A percentile compares a stretch with the other conserved stretches of the same genome.
phyloP scores from a whole-genome alignment of 2,329 filamentous ascomycete species.

The Fusarium floridanum region DNA sequence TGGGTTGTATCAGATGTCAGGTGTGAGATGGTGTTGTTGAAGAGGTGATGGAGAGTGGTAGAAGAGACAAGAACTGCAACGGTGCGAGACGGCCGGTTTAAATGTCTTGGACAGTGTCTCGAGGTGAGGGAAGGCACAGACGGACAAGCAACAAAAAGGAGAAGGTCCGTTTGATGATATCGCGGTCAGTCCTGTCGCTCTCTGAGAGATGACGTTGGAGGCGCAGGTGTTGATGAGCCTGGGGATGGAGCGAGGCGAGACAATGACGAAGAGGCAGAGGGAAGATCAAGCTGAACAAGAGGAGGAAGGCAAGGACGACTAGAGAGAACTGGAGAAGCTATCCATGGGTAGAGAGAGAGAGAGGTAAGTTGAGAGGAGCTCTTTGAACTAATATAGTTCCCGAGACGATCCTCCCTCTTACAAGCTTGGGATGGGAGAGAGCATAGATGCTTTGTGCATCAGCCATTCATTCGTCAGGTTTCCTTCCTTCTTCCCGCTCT shows the following conservation, averaged over 20 bases:
- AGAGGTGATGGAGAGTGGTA: conserved; percentile 4
- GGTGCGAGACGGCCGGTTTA: conserved; percentile 31
- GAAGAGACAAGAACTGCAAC: background rate
- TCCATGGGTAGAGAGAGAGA: conserved; percentile 2
- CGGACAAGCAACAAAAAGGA: conserved; percentile 2
- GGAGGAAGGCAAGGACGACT: background rate
- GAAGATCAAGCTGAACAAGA: background rate
- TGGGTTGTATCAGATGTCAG: conserved; percentile 21
- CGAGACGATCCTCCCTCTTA: background rate
- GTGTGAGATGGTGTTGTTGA: conserved; percentile 15
- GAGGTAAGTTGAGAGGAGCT: conserved; percentile 18
- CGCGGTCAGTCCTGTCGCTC: background rate
- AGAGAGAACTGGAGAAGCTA: conserved; percentile 3
- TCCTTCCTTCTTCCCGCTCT: background rate
- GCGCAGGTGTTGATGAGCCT: conserved; percentile 10
- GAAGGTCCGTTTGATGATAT: conserved; percentile 24
- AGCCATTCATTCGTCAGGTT: background rate
- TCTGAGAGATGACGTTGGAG: conserved; percentile 30
- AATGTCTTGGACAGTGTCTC: conserved; percentile 24
- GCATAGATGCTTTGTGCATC: background rate
- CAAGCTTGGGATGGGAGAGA: background rate
- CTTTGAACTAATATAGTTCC: background rate
- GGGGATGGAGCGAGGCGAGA: conserved; percentile 13
- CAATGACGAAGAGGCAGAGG: conserved; percentile 1
- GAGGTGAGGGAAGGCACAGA: conserved; percentile 12